Percentiles rank a stretch among this genome's conserved stretches.
Evolutionary conservation across 345 rosid genomes (phyloP).

Genomic region (Alliaria petiolata): DNA sequence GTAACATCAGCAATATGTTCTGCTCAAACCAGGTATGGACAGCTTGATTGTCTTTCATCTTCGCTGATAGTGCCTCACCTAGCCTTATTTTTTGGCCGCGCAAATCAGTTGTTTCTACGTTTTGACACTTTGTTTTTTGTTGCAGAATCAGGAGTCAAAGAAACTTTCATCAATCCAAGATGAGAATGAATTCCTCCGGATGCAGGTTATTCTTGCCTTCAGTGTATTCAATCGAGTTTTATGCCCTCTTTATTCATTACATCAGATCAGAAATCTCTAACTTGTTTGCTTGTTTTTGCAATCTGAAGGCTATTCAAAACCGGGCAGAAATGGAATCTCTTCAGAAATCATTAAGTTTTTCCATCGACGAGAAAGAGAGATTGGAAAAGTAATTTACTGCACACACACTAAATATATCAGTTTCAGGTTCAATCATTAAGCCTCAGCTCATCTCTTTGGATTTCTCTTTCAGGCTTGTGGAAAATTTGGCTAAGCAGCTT

Average conservation of each 20-base stretch:
- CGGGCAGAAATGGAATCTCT: conserved; percentile 73
- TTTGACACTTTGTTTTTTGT: neutral
- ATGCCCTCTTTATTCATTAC: neutral
- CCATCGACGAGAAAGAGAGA: conserved; percentile 68
- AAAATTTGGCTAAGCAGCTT: conserved; percentile 47
- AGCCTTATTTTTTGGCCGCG: neutral
- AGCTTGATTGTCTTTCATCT: neutral
- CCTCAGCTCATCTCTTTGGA: conserved; percentile 10
- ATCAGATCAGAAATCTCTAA: neutral
- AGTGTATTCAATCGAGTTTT: neutral
- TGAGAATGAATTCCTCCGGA: conserved; percentile 82
- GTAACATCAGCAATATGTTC: conserved; percentile 35
- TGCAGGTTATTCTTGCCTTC: conserved; percentile 55
- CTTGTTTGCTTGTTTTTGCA: neutral
- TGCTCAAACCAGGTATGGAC: conserved; percentile 47
- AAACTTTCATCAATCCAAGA: conserved; percentile 53
- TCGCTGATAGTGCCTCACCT: neutral
- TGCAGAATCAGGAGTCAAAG: conserved; percentile 49
- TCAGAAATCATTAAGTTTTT: conserved; percentile 54
- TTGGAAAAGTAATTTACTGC: conserved; percentile 57
- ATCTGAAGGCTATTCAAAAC: conserved; percentile 65
- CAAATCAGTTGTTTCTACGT: neutral
- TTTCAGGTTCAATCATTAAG: neutral
- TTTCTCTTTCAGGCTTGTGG: conserved; percentile 47
- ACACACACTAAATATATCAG: neutral